Evolutionary conservation across 2,329 filamentous ascomycete species (phyloP).

Genomic region (Camptophora hylomeconis): DNA sequence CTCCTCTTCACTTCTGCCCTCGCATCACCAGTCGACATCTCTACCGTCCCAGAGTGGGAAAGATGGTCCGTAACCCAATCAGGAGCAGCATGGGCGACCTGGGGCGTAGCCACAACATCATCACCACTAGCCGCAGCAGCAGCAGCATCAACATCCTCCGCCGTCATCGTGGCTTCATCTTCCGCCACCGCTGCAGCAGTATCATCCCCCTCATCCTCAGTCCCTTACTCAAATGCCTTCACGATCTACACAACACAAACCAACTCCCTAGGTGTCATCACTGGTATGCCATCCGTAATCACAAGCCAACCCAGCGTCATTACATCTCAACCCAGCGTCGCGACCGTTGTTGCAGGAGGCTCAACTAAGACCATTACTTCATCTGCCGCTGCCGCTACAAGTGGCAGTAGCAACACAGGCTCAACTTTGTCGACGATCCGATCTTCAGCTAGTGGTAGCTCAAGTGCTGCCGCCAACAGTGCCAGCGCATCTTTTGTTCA

Average conservation of each 20-base stretch:
- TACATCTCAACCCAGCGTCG: constrained; percentile 21
- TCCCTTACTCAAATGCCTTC: constrained; percentile 28
- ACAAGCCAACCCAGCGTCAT: constrained; percentile 23
- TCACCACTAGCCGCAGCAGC: constrained; percentile 1
- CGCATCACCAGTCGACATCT: no score
- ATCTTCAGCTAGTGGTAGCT: constrained; percentile 2
- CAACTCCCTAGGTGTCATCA: constrained; percentile 37
- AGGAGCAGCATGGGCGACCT: neutral
- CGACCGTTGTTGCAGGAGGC: constrained; percentile 24
- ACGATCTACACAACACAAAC: constrained; percentile 34
- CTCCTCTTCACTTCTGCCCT: constrained; percentile 3
- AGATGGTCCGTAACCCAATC: neutral
- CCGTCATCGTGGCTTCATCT: constrained; percentile 1
- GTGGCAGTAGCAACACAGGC: constrained; percentile 19
- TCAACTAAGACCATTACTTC: constrained; percentile 20
- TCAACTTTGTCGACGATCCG: constrained; percentile 16
- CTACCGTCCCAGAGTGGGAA: no score
- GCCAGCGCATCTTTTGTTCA: constrained; percentile 17
- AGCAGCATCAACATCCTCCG: constrained; percentile 1
- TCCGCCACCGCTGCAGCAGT: neutral
- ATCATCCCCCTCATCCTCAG: constrained; percentile 4
- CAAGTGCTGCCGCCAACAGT: constrained; percentile 7
- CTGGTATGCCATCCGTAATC: constrained; percentile 29
- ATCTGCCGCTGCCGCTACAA: constrained; percentile 16
- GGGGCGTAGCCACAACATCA: neutral